Percentiles rank a stretch among this genome's conserved stretches.
These are phyloP conservation scores for Aspergillus neotritici DNA, from an alignment of 2,329 filamentous ascomycete species.

Conservation along the genomic window DNA sequence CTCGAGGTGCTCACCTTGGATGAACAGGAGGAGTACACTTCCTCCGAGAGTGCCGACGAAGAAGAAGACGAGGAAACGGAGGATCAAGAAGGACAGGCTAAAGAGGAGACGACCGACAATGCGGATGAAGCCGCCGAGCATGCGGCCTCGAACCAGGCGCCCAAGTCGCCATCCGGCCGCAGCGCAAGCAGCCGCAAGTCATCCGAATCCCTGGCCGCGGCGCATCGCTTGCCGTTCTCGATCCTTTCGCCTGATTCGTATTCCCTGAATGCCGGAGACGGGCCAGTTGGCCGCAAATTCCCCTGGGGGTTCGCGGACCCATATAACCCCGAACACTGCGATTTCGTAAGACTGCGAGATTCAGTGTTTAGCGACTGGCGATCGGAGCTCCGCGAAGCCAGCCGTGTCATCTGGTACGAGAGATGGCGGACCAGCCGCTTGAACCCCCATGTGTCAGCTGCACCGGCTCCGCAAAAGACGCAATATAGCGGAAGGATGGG, in stretches of 20 bases:
- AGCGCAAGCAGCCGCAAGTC: slow-evolving; percentile 46
- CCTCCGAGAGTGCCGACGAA: slow-evolving; percentile 44
- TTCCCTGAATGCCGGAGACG: slow-evolving; percentile 48
- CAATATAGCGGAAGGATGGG: slow-evolving; percentile 26
- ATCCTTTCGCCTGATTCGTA: slow-evolving; percentile 93
- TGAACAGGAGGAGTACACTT: slow-evolving; percentile 61
- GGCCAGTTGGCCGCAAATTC: slow-evolving; percentile 72
- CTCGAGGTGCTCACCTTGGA: slow-evolving; percentile 80
- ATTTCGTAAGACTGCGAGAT: slow-evolving; percentile 86
- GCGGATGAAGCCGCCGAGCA: too few species aligned
- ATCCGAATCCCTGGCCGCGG: slow-evolving; percentile 31
- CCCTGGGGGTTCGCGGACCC: slow-evolving; percentile 97
- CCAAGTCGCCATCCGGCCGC: slow-evolving; percentile 28
- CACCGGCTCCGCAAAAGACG: slow-evolving; percentile 20
- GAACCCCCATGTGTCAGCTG: slow-evolving; percentile 26
- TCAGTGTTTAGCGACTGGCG: slow-evolving; percentile 93
- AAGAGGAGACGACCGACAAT: slow-evolving; percentile 20
- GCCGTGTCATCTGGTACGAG: slow-evolving; percentile 90
- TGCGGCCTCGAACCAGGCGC: too few species aligned
- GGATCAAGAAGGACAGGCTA: slow-evolving; percentile 24
- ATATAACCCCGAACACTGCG: slow-evolving; percentile 84
- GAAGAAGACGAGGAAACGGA: slow-evolving; percentile 27
- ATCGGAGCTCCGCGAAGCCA: slow-evolving; percentile 80
- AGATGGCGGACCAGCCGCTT: slow-evolving; percentile 69
- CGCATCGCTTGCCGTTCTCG: slow-evolving; percentile 76